These are phyloP conservation scores for Calonectria multiphialidica DNA, from an alignment of 2,329 filamentous ascomycete genomes.

Conservation along the genomic window DNA sequence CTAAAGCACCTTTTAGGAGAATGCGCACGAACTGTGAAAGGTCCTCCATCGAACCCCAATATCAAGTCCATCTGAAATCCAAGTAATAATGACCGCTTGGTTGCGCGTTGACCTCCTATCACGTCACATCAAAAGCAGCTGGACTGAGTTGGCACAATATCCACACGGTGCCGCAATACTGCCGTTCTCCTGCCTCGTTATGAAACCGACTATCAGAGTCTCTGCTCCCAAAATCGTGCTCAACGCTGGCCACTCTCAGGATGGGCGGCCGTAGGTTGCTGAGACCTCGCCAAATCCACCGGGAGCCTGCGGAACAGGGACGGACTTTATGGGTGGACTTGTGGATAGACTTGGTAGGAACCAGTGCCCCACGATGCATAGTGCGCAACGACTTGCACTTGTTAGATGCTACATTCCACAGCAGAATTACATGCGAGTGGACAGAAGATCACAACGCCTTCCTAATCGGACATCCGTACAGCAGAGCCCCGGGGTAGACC, in stretches of 20 bases:
- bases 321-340: no score
- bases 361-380: conserved; percentile 61
- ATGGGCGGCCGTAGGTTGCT: conserved; percentile 58
- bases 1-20: background rate
- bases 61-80: no score
- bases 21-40: background rate
- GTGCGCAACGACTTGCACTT: conserved; percentile 61
- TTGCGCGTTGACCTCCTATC: background rate
- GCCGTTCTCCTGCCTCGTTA: conserved; percentile 57
- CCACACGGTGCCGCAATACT: no score
- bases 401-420: conserved; percentile 51
- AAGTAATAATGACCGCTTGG: no score
- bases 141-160: no score
- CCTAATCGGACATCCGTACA: conserved; percentile 71
- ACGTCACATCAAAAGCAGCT: no score
- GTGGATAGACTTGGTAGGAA: conserved; percentile 47
- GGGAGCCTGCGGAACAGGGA: conserved; percentile 29
- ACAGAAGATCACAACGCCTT: conserved; percentile 70
- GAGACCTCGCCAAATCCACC: conserved; percentile 51
- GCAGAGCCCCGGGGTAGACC: conserved; percentile 66
- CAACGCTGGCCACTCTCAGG: conserved; percentile 71
- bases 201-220: conserved; percentile 65
- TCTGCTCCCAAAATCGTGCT: conserved; percentile 72
- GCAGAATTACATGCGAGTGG: conserved; percentile 56
- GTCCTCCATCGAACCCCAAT: background rate